Evolutionary conservation across 768 basidiomycete species (phyloP).

Genomic region (Leccinum incarnatum): DNA sequence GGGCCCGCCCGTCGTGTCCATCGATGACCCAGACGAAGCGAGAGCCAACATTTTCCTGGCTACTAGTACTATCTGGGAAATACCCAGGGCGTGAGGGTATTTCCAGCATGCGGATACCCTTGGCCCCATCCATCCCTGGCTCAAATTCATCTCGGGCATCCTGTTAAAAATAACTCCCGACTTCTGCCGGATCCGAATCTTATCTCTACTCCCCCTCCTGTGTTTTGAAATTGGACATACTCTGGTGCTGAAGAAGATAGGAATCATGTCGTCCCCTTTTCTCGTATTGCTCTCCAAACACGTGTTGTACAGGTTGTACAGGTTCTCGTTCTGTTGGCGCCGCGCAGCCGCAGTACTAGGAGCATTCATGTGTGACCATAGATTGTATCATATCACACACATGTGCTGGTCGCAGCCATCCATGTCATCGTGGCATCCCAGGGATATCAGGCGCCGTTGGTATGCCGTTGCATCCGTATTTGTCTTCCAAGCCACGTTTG

Average conservation of each 20-base stretch:
- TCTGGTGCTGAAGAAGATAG: conserved; percentile 6
- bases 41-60: background rate
- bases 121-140: conserved; percentile 14
- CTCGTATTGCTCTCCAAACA: conserved; percentile 13
- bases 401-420: conserved; percentile 7
- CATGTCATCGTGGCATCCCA: background rate
- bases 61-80: background rate
- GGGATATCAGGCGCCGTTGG: background rate
- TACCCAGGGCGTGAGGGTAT: background rate
- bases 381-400: conserved; percentile 6
- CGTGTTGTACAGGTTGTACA: conserved; percentile 20
- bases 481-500: background rate
- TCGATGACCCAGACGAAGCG: background rate
- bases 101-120: conserved; percentile 15
- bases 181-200: conserved; percentile 23
- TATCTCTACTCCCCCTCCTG: conserved; percentile 13
- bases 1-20: background rate
- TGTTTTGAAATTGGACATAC: conserved; percentile 18
- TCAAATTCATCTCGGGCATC: background rate
- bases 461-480: background rate
- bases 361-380: background rate
- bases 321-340: conserved; percentile 14
- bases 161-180: conserved; percentile 5
- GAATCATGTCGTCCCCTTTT: conserved; percentile 13
- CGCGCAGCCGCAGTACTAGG: conserved; percentile 6